Evolutionary conservation across 768 basidiomycete genomes (phyloP), one percentile per base, ranked within the genome.

Genomic region (Leucogyrophana mollusca): DNA sequence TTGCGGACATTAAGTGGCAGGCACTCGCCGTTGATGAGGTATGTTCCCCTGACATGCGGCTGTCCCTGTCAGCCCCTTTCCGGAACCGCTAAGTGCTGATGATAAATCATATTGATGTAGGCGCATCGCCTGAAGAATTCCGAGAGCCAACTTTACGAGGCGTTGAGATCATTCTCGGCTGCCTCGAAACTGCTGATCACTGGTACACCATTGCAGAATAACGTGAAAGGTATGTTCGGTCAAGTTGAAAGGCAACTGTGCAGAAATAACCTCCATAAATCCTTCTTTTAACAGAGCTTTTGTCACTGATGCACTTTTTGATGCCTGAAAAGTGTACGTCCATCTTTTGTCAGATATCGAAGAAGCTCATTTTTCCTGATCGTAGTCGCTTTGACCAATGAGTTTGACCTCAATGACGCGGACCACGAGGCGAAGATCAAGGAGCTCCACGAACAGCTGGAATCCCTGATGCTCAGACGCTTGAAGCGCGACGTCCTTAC

Each of bases 61-160:
- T 30, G 27, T 30, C 27, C 6, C 9, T 34, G 22, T 18, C 24
- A 37, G 33, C 49, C 42, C 13, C 32, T 39, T 18, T 21, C n/a
- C n/a, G n/a, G n/a, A n/a, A n/a, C n/a, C n/a, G n/a, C 9, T 46
- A 23, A 10, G 49, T 24, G 16, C 39, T 47, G 48, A 63, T 41
- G 27, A 56, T 53, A 23, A 33, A 18, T 47, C 21, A 7, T 34
- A 50, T 45, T 42, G 46, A 20, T 20, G 7, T 56, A 92, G 89
- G 95, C 96, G 3, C 96, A 99, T 71, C 90, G 96, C 13, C 68
- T 99, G 56, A 99, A 99, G 76, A 98, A 99, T 67, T 91, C 90
- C 45, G 96, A 98, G 66, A 92, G 90, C 56, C 94, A 97, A 70
- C 66, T 99, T 43, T 98, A 98, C 67, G 93, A 98, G 62, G 94